Evolutionary conservation across 352 stramenopile species (phyloP), one percentile per base, ranked within the genome.

Genomic region (Peronospora belbahrii): DNA sequence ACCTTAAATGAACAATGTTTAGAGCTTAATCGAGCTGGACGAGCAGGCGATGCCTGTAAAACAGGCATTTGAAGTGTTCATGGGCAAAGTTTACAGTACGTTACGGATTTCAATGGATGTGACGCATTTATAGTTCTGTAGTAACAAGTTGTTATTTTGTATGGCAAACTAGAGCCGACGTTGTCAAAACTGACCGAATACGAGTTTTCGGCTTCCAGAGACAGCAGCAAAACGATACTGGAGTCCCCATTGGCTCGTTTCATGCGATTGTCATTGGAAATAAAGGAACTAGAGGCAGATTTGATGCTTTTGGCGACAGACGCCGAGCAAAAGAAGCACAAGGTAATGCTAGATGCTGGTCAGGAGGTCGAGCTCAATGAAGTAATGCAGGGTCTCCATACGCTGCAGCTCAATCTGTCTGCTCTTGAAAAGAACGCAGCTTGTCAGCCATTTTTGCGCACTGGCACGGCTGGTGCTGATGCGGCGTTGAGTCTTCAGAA

Each of bases 81-180:
- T 88, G 77, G 77, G 77, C 57, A 88, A 86, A 67, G 63, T 88
- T 27, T 88, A 88, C 62, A 86, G 77, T 88, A 37, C 52, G 60
- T 68, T 4, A 37, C 4, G 41, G 24, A 37, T 35, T 20, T 33
- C 10, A 6, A 3, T 34, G 6, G 23, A 6, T 22, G 2, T 11
- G 3, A n/a, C n/a, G n/a, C n/a, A n/a, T n/a, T n/a, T n/a, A n/a
- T n/a, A n/a, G n/a, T 42, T 31, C 36, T 42, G 30, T 14, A 18
- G 33, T 0, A 20, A 35, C 36, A 40, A 20, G 48, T 15, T 37
- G 24, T 40, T 8, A 25, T 5, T 23, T 6, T 37, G 20, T 42
- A 15, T 44, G 7, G 33, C 10, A 37, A 47, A 5, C 14, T 25
- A 87, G 74, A 83, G 32, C 74, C 75, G 1, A 40, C 61, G 4